phyloP scores from a whole-genome alignment of 768 basidiomycete genomes.

The Paxillus ammoniavirescens region DNA sequence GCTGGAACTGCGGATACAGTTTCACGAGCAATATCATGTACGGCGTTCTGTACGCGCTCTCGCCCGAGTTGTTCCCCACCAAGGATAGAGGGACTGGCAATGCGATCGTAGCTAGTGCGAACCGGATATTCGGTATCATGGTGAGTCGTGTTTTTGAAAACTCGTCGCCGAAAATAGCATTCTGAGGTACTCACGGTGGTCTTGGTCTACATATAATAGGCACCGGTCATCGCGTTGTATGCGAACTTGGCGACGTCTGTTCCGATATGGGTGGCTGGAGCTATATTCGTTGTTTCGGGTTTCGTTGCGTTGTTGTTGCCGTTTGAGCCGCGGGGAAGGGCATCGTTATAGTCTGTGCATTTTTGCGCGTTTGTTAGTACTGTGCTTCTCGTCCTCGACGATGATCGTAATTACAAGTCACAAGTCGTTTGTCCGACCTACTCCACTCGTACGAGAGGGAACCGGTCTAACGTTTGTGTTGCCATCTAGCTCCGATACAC shows the following conservation, averaged over 20 bases:
- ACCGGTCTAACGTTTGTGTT: too few species aligned
- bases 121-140: slow-evolving; percentile 61
- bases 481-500: too few species aligned
- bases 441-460: too few species aligned
- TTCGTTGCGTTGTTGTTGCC: slow-evolving; percentile 50
- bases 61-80: slow-evolving; percentile 55
- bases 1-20: slow-evolving; percentile 58
- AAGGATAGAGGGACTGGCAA: slow-evolving; percentile 56
- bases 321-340: slow-evolving; percentile 56
- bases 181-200: background rate
- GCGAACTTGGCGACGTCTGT: slow-evolving; percentile 45
- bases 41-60: slow-evolving; percentile 42
- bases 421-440: too few species aligned
- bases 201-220: slow-evolving; percentile 28
- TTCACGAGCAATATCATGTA: slow-evolving; percentile 61
- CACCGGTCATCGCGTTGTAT: slow-evolving; percentile 51
- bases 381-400: too few species aligned
- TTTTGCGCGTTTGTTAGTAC: too few species aligned
- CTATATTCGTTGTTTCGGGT: slow-evolving; percentile 50
- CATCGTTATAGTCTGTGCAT: slow-evolving; percentile 37
- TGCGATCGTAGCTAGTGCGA: slow-evolving; percentile 49
- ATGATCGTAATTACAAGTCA: too few species aligned
- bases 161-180: background rate
- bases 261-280: slow-evolving; percentile 56
- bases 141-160: slow-evolving; percentile 24